Evolutionary conservation across 805 yeast genomes (phyloP), one percentile per base, ranked within the genome.

Genomic region (Kodamaea laetipori): DNA sequence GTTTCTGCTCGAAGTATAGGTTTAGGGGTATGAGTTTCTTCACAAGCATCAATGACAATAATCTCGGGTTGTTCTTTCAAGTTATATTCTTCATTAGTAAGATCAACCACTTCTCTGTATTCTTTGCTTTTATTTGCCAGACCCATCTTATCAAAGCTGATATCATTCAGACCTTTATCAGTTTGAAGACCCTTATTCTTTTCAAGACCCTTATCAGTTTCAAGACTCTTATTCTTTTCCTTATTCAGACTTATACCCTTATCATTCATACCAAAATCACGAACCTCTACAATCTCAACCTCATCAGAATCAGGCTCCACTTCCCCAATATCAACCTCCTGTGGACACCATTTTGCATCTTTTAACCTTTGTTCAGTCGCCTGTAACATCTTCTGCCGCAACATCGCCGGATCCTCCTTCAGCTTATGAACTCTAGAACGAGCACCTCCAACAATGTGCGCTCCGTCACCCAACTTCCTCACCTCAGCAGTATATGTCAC

Each of bases 301-400:
- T 78, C 84, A n/a, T 67, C 67, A 24, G 69, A 73, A 2, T 56
- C 53, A 0, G 81, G 80, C 15, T 66, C 65, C 3, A 64, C 66
- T 4, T 56, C 66, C 7, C 48, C 55, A 2, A 42, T 52, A 13
- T 45, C 54, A 10, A 42, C 55, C 39, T 42, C 45, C n/a, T 49
- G 48, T 9, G 56, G 55, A 48, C 85, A 81, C 69, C 75, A 71
- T 45, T 73, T 75, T 3, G 68, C 57, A 56, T 80, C 86, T n/a
- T 64, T 61, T 13, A 69, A 57, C 35, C 94, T 64, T 44, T 82
- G 62, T 46, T 82, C 83, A 0, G 88, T 82, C 1, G 95, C 94
- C 46, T 71, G 74, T 12, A 77, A 55, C 34, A 78, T 74, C 37
- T 78, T 58, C 4, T 70, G 76, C 27, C 80, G 65, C 39, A 77